Conservation (phyloP, 768 basidiomycete species). For the Podaxis mareebaensis region DNA sequence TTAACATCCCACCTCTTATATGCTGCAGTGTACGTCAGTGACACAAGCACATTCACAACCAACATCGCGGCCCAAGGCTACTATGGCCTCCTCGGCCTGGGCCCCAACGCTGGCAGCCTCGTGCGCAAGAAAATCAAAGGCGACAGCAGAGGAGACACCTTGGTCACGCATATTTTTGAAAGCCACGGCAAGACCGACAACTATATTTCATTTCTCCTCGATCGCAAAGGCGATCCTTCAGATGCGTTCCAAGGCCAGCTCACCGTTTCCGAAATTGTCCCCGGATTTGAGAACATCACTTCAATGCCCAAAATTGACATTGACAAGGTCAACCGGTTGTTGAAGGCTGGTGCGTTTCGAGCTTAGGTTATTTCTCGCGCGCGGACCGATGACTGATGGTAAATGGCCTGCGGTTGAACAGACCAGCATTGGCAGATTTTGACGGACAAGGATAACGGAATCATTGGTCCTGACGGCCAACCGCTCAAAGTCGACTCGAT, state of each 20-base stretch:
- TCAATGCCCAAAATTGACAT: constrained; percentile 66
- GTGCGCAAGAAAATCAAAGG: constrained; percentile 55
- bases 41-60: constrained; percentile 64
- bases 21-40: constrained; percentile 56
- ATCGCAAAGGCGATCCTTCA: constrained; percentile 56
- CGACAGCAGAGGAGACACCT: constrained; percentile 49
- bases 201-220: constrained; percentile 70
- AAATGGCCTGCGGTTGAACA: constrained; percentile 5
- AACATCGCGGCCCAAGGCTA: constrained; percentile 63
- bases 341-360: constrained; percentile 41
- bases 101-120: constrained; percentile 72
- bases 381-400: background rate
- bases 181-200: constrained; percentile 54
- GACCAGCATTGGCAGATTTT: constrained; percentile 84
- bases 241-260: constrained; percentile 60
- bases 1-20: background rate
- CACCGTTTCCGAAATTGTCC: constrained; percentile 63
- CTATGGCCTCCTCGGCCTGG: constrained; percentile 74
- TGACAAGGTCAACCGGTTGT: constrained; percentile 59
- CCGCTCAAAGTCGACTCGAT: constrained; percentile 62
- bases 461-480: constrained; percentile 77
- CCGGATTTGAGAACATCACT: constrained; percentile 61
- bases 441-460: constrained; percentile 64
- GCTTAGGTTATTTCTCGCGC: background rate
- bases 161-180: constrained; percentile 67